A percentile compares a stretch with the other conserved stretches of the same genome.
Conservation (phyloP, 2,329 filamentous ascomycete genomes). For the Xylariaceae sp. region DNA sequence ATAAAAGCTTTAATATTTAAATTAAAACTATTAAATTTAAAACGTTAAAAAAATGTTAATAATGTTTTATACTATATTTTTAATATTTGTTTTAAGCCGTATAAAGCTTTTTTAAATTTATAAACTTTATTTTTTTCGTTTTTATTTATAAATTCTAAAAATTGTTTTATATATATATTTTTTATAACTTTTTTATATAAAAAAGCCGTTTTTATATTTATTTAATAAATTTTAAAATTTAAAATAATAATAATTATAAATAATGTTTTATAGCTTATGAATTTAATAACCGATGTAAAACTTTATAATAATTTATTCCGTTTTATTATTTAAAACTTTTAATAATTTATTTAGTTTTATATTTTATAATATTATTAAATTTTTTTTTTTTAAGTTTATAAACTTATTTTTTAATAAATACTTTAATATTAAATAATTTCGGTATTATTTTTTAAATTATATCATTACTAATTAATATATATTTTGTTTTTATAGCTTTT, state of each 20-base stretch:
- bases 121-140: too few relatives aligned
- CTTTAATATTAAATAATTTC: slow-evolving; percentile 1
- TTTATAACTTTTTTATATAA: too few relatives aligned
- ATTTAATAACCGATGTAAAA: slow-evolving; percentile 9
- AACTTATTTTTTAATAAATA: slow-evolving; percentile 7
- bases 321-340: slow-evolving; percentile 8
- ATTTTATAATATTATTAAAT: slow-evolving; percentile 5
- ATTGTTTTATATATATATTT: too few relatives aligned
- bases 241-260: slow-evolving; percentile 2
- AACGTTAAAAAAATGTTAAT: too few relatives aligned
- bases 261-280: slow-evolving; percentile 6
- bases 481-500: slow-evolving; percentile 1
- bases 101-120: too few relatives aligned
- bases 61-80: too few relatives aligned
- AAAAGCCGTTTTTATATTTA: too few relatives aligned
- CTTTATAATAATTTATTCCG: slow-evolving; percentile 6
- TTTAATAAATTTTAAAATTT: too few relatives aligned
- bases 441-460: slow-evolving; percentile 6
- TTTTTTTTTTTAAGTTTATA: slow-evolving; percentile 8
- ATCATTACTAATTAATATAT: slow-evolving; percentile 4
- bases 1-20: too few relatives aligned
- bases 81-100: too few relatives aligned
- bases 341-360: slow-evolving; percentile 7
- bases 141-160: too few relatives aligned
- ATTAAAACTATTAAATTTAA: too few relatives aligned